Evolutionary conservation across 2,329 filamentous ascomycete species (phyloP), one percentile per base, ranked within the genome.

Genomic region (Penicillium frequentans): DNA sequence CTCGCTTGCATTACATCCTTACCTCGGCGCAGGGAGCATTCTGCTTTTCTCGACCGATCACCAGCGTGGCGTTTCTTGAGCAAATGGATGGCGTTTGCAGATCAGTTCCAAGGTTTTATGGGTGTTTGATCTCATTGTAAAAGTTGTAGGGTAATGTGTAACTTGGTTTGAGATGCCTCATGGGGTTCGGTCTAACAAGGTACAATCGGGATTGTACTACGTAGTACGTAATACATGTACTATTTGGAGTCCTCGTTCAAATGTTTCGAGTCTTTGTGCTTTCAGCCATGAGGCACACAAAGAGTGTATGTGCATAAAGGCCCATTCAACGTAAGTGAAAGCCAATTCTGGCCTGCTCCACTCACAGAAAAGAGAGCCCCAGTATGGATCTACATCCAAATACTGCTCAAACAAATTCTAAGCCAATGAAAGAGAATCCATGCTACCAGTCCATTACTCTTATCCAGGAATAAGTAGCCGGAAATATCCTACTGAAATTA

Each of bases 21-120:
- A 51, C 21, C 52, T 59, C 50, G 55, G 55, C 47, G 53, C 58
- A 49, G 29, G 55, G 55, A 60, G 61, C 58, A 54, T 55, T 49
- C 55, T 23, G 58, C 52, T 56, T 59, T 53, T 51, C 43, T 56
- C 44, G 57, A 46, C 54, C 35, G 47, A 55, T 57, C 56, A 67
- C 63, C 50, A 70, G 69, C 68, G 60, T 63, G 67, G 68, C 66
- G 68, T 70, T 62, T 62, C 51, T 68, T 62, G 62, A 56, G 42
- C 55, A 53, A 64, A 64, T 61, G 59, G 49, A 65, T 55, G 61
- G 61, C 57, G 55, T 64, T 65, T 54, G 23, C 14, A 39, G 29
- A 26, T 39, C 19, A 49, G n/a, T 26, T n/a, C 27, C 9, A 29
- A 29, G 27, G 27, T 10, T 11, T 11, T 23, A 5, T 49, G 7